These are phyloP conservation scores for Verticillium longisporum DNA, from an alignment of 2,329 filamentous ascomycete species.

Conservation along the genomic window DNA sequence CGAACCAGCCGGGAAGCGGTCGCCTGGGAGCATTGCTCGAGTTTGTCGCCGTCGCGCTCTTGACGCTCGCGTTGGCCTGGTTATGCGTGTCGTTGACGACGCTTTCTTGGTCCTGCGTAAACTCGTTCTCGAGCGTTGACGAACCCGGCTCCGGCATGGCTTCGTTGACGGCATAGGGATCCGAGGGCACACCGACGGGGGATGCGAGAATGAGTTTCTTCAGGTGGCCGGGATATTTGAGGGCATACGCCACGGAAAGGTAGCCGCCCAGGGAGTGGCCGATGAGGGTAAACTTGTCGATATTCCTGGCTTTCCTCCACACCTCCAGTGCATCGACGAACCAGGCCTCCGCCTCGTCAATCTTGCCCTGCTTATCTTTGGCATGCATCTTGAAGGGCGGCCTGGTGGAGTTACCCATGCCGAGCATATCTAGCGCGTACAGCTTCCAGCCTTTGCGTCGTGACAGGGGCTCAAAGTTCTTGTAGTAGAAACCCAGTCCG, in stretches of 20 bases:
- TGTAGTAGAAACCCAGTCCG: conserved; percentile 95
- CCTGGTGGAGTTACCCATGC: conserved; percentile 21
- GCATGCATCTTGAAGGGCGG: conserved; percentile 63
- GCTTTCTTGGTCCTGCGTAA: conserved; percentile 64
- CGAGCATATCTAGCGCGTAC: conserved; percentile 52
- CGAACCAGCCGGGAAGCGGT: conserved; percentile 76
- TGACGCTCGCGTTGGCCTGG: conserved; percentile 15
- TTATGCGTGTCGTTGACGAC: conserved; percentile 36
- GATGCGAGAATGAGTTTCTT: conserved; percentile 96
- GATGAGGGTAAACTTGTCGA: conserved; percentile 88
- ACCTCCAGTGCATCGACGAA: conserved; percentile 96
- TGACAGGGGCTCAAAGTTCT: conserved; percentile 87
- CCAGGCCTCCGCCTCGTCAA: conserved; percentile 86
- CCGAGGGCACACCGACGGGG: conserved; percentile 89
- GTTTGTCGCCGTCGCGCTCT: conserved; percentile 13
- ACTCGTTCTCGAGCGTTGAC: conserved; percentile 69
- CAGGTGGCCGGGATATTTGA: conserved; percentile 90
- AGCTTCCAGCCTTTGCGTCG: conserved; percentile 76
- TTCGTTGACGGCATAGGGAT: conserved; percentile 80
- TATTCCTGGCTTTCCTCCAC: conserved; percentile 81
- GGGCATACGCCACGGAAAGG: conserved; percentile 86
- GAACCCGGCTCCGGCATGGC: conserved; percentile 71
- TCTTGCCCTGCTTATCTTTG: conserved; percentile 73
- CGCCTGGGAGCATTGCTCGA: conserved; percentile 33
- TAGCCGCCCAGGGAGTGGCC: conserved; percentile 94